phyloP scores from a whole-genome alignment of 805 yeast genomes.

The Ogataea paraovalis region DNA sequence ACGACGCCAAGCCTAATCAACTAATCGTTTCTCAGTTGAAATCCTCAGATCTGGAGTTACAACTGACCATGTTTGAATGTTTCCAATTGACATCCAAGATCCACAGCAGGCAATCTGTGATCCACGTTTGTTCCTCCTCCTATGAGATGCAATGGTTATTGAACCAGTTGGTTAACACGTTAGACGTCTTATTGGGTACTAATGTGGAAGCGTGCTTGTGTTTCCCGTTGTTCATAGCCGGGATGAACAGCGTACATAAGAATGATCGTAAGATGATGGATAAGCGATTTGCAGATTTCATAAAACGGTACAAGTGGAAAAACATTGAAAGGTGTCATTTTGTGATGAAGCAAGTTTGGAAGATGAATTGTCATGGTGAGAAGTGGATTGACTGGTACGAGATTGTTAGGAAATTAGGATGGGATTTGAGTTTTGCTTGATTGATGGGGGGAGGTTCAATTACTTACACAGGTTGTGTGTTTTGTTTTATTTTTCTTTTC shows the following conservation, averaged over 20 bases:
- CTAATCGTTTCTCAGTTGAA: constrained; percentile 36
- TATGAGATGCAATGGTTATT: constrained; percentile 59
- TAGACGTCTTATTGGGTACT: constrained; percentile 61
- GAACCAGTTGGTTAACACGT: constrained; percentile 48
- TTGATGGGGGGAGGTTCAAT: no score
- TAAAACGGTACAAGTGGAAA: constrained; percentile 63
- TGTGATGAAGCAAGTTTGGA: constrained; percentile 48
- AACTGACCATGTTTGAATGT: constrained; percentile 65
- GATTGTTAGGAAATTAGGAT: constrained; percentile 59
- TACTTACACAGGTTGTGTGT: no score
- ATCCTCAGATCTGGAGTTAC: constrained; percentile 54
- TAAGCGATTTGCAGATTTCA: constrained; percentile 49
- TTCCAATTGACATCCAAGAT: constrained; percentile 67
- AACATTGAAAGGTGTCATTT: constrained; percentile 46
- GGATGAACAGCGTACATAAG: constrained; percentile 57
- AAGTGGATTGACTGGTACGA: constrained; percentile 70
- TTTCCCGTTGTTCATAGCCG: constrained; percentile 77
- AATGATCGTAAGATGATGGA: constrained; percentile 51
- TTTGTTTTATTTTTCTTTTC: no score
- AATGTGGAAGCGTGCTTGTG: constrained; percentile 68
- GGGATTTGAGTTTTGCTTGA: constrained; percentile 77
- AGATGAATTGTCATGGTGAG: constrained; percentile 46
- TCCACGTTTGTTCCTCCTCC: constrained; percentile 55
- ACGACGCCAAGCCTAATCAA: constrained; percentile 48
- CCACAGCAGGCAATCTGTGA: constrained; percentile 62